Conservation (phyloP, 2,329 filamentous ascomycete species). For the Verticillium tricorpus region DNA sequence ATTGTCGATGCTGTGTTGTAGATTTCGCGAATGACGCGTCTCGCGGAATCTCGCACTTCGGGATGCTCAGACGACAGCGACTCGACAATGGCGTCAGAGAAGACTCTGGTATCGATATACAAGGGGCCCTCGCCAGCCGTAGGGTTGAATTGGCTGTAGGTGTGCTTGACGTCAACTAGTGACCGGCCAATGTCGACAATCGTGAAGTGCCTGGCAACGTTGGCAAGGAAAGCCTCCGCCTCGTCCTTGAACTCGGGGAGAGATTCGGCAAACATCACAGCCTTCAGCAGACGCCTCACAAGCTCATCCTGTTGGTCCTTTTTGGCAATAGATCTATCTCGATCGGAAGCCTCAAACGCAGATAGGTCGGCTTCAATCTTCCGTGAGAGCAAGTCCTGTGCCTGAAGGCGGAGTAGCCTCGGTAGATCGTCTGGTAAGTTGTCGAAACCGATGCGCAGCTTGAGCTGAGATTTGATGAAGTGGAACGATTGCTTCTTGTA, state of each 20-base stretch:
- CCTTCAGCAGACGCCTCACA: constrained; percentile 83
- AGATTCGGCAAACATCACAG: constrained; percentile 79
- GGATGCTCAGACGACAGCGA: constrained; percentile 81
- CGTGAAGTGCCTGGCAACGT: constrained; percentile 85
- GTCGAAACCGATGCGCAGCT: constrained; percentile 84
- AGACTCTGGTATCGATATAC: constrained; percentile 77
- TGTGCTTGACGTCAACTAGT: constrained; percentile 75
- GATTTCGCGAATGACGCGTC: constrained; percentile 72
- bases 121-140: constrained; percentile 82
- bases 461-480: constrained; percentile 82
- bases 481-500: constrained; percentile 94
- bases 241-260: constrained; percentile 75
- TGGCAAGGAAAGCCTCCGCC: constrained; percentile 69
- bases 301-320: constrained; percentile 78
- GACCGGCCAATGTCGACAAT: constrained; percentile 84
- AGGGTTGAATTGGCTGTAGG: constrained; percentile 75
- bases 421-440: constrained; percentile 85
- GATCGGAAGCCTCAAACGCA: constrained; percentile 69
- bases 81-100: constrained; percentile 87
- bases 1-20: constrained; percentile 73
- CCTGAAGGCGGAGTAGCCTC: constrained; percentile 78
- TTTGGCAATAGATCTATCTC: constrained; percentile 79
- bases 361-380: constrained; percentile 69
- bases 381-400: constrained; percentile 72
- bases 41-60: constrained; percentile 76